These are phyloP conservation scores for Lentinula lateritia DNA, from an alignment of 768 basidiomycete species.

Conservation along the genomic window DNA sequence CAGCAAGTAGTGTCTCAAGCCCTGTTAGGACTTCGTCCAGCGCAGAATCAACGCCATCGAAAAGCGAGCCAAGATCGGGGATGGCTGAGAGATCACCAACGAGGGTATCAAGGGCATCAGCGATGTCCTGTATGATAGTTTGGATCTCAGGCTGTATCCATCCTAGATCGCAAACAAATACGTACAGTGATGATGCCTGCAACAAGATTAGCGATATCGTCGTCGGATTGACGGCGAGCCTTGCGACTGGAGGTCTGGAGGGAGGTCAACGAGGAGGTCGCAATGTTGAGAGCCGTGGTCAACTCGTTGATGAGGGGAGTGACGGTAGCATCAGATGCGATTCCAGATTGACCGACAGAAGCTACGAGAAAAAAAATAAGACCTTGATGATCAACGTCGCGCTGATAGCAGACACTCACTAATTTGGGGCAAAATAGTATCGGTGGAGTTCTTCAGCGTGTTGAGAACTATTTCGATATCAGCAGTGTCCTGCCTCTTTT, in stretches of 20 bases:
- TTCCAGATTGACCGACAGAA: slow-evolving; percentile 10
- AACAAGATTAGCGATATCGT: slow-evolving; percentile 20
- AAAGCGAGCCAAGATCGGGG: slow-evolving; percentile 16
- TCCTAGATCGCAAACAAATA: not conserved
- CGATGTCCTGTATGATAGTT: slow-evolving; percentile 10
- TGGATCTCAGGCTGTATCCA: not conserved
- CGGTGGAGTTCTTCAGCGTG: not conserved
- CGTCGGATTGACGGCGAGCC: slow-evolving; percentile 18
- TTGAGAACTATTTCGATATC: slow-evolving; percentile 3
- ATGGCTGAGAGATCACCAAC: slow-evolving; percentile 14
- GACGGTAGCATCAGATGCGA: slow-evolving; percentile 14
- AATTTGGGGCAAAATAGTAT: not conserved
- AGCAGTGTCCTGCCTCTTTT: not conserved
- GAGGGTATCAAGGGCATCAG: slow-evolving; percentile 16
- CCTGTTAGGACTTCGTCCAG: slow-evolving; percentile 19
- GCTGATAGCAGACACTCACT: not conserved
- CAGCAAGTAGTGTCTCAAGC: slow-evolving; percentile 21
- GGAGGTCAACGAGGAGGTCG: slow-evolving; percentile 12
- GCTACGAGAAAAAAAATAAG: not conserved
- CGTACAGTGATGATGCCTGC: slow-evolving; percentile 20
- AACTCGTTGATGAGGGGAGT: slow-evolving; percentile 18
- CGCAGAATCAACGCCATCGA: slow-evolving; percentile 19
- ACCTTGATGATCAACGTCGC: not conserved
- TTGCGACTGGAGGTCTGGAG: slow-evolving; percentile 8
- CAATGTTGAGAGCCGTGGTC: slow-evolving; percentile 16